Percentiles rank a stretch among this genome's conserved stretches.
These are phyloP conservation scores for Planoprotostelium fungivorum DNA, from an alignment of 78 protist genomes.

Conservation along the genomic window DNA sequence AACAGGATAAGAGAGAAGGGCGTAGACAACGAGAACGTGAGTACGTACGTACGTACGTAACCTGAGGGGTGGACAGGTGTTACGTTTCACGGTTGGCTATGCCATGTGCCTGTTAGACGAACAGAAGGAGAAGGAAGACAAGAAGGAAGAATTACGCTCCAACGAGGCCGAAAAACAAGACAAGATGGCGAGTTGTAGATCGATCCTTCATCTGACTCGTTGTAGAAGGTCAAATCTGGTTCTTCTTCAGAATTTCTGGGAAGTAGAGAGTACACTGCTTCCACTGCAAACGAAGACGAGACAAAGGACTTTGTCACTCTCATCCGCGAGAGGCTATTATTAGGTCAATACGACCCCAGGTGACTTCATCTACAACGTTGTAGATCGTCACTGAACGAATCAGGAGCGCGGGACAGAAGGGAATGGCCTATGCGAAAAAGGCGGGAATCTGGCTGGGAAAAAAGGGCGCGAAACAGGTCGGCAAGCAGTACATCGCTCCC, in stretches of 20 bases:
- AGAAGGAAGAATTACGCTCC: background rate
- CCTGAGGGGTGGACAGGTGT: background rate
- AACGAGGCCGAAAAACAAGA: background rate
- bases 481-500: background rate
- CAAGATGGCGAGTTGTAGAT: background rate
- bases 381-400: background rate
- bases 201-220: too few species aligned
- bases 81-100: background rate
- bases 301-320: background rate
- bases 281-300: background rate
- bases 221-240: too few species aligned
- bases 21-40: too few species aligned
- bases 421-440: background rate
- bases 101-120: background rate
- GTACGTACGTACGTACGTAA: too few species aligned
- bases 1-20: background rate
- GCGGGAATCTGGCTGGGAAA: background rate
- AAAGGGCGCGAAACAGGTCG: background rate
- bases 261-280: too few species aligned
- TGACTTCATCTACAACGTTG: too few species aligned
- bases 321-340: background rate
- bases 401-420: constrained; percentile 1
- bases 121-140: background rate
- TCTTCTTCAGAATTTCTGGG: background rate
- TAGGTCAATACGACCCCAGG: background rate